Evolutionary conservation across 805 yeast genomes (phyloP).

Genomic region (Candida ovalis): DNA sequence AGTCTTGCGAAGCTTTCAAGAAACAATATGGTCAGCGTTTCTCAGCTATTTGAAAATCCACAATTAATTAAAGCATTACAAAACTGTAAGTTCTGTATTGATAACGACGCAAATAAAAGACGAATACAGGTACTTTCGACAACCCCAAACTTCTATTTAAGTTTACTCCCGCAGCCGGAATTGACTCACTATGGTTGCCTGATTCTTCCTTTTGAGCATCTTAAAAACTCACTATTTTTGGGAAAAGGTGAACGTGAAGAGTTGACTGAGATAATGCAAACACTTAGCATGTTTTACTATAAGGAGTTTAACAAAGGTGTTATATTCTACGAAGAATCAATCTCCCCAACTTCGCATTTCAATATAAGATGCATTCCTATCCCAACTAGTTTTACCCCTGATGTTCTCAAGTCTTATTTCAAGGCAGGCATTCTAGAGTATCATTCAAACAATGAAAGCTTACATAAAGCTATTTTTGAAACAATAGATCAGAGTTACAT

Average conservation of each 20-base stretch:
- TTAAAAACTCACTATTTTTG: constrained; percentile 36
- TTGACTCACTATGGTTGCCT: constrained; percentile 31
- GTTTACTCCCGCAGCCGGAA: constrained; percentile 39
- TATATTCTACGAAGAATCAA: constrained; percentile 44
- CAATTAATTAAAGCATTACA: constrained; percentile 30
- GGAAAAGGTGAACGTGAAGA: constrained; percentile 43
- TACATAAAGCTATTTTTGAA: constrained; percentile 35
- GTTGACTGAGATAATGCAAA: constrained; percentile 38
- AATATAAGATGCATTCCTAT: constrained; percentile 42
- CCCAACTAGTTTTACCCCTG: constrained; percentile 27
- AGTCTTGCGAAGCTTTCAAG: constrained; percentile 32
- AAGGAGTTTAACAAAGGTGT: constrained; percentile 31
- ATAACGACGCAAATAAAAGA: constrained; percentile 22
- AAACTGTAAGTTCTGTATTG: constrained; percentile 36
- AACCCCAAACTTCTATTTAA: constrained; percentile 35
- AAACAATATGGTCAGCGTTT: constrained; percentile 21
- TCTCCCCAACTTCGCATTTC: constrained; percentile 34
- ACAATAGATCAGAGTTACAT: constrained; percentile 30
- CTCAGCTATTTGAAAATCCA: constrained; percentile 19
- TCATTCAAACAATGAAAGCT: constrained; percentile 38
- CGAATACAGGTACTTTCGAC: constrained; percentile 26
- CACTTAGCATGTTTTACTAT: constrained; percentile 38
- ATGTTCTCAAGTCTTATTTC: constrained; percentile 38
- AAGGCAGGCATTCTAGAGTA: constrained; percentile 36
- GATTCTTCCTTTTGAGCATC: constrained; percentile 42